Conservation (phyloP, 306 rosid species). For the Sicyos baderoa region DNA sequence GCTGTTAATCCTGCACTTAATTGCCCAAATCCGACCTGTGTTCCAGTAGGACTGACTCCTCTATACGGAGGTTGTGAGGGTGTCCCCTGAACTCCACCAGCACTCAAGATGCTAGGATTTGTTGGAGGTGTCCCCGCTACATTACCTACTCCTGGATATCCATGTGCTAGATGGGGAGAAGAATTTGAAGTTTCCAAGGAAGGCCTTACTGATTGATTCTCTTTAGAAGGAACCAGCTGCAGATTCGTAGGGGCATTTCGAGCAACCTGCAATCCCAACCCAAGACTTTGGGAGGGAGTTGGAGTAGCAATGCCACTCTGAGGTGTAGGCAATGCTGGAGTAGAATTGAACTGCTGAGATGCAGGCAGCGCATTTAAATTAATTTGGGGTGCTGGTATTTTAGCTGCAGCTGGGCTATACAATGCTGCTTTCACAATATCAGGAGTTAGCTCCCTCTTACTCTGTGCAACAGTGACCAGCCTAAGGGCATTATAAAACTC, state of each 20-base stretch:
- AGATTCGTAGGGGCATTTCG: conserved; percentile 34
- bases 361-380: conserved; percentile 40
- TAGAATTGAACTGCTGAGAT: conserved; percentile 37
- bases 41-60: conserved; percentile 39
- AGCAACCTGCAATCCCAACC: conserved; percentile 35
- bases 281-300: conserved; percentile 41
- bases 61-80: conserved; percentile 32
- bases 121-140: conserved; percentile 34
- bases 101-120: conserved; percentile 27
- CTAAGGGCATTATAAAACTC: conserved; percentile 97
- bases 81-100: conserved; percentile 38
- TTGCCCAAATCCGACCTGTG: conserved; percentile 46
- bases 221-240: conserved; percentile 29
- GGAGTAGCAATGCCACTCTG: conserved; percentile 35
- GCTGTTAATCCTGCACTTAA: conserved; percentile 44
- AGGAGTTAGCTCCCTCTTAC: conserved; percentile 76
- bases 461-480: conserved; percentile 95
- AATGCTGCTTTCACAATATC: conserved; percentile 90
- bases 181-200: conserved; percentile 35
- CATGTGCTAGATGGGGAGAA: conserved; percentile 39
- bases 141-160: conserved; percentile 31
- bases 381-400: conserved; percentile 92
- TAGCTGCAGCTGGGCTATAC: conserved; percentile 77
- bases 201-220: conserved; percentile 36
- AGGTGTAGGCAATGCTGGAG: conserved; percentile 32